Evolutionary conservation across 179 eudicot species (phyloP), one percentile per base, ranked within the genome.

Genomic region (Silene coronaria): DNA sequence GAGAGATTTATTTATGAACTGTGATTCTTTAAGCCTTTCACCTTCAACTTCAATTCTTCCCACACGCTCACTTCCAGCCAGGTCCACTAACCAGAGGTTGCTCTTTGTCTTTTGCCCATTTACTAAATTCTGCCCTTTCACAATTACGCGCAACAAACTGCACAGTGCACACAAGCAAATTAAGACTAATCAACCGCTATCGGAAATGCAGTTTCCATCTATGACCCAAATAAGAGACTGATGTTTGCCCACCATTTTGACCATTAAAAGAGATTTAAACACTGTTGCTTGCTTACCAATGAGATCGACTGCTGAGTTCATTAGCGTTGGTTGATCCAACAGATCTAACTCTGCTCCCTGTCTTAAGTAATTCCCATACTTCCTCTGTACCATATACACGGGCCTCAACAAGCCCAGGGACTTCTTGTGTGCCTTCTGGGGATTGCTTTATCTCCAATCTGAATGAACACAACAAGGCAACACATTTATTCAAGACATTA

Each of bases 31-130:
- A 77, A 95, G 75, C 76, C 99, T 88, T 78, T 95, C 99, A 46
- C 99, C 99, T 87, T 92, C 97, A 77, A 89, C 96, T 85, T 90
- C 95, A 76, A 87, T 92, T 84, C 87, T 88, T 22, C 93, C 97
- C 48, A 94, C 82, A 23, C 99, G 94, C 78, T 95, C 97, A 76
- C 99, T 95, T 69, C 99, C 99, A 58, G 99, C 99, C 89, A 95
- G 88, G 78, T 95, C 99, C 6, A 95, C 97, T 82, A 95, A 80
- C 99, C 98, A 94, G 65, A 95, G 91, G 76, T 90, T 87, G 89
- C 99, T 92, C 82, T 84, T 92, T 70, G 97, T 92, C 81, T 81
- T 86, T 62, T 87, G 86, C 45, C 96, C 93, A 81, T 84, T 92
- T 32, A 95, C 77, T 77, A 85, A 57, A 75, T 85, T 89, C 78